These are phyloP conservation scores for Taphrina flavorubra DNA, from an alignment of 1,139 yeast species.

Conservation along the genomic window DNA sequence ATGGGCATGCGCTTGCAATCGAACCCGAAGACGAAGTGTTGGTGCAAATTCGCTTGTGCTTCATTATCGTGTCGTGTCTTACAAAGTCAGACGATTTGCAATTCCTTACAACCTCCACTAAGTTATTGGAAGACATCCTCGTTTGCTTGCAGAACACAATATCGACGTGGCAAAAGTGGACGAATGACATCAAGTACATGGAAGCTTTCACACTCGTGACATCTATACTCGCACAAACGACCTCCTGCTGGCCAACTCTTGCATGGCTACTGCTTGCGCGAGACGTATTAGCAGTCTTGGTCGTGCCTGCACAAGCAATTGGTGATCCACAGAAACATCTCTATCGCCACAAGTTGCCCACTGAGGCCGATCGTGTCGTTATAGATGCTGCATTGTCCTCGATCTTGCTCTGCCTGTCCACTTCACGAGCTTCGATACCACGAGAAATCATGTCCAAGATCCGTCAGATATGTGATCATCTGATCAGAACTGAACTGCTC, in stretches of 20 bases:
- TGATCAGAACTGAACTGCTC: not conserved
- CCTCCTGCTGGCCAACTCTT: not conserved
- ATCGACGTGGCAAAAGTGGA: not conserved
- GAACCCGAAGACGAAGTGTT: not conserved
- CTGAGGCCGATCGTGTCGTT: not conserved
- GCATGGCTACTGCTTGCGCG: slow-evolving; percentile 1
- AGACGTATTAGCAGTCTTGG: not conserved
- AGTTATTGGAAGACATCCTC: not conserved
- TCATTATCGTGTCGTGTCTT: not conserved
- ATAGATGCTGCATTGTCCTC: not conserved
- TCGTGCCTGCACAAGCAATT: not conserved
- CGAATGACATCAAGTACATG: not conserved
- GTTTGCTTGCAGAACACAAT: not conserved
- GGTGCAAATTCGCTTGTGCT: slow-evolving; percentile 2
- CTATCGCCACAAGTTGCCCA: not conserved
- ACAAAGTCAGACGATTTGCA: not conserved
- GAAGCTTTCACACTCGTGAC: not conserved
- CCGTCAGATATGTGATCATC: not conserved
- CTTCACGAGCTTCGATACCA: not conserved
- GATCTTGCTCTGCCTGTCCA: not conserved
- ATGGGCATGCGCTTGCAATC: not conserved
- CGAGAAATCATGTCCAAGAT: not conserved
- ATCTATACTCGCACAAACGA: not conserved
- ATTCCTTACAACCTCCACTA: not conserved
- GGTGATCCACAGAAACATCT: not conserved